These are phyloP conservation scores for Glaciozyma martinii DNA, from an alignment of 768 basidiomycete species.

Conservation along the genomic window DNA sequence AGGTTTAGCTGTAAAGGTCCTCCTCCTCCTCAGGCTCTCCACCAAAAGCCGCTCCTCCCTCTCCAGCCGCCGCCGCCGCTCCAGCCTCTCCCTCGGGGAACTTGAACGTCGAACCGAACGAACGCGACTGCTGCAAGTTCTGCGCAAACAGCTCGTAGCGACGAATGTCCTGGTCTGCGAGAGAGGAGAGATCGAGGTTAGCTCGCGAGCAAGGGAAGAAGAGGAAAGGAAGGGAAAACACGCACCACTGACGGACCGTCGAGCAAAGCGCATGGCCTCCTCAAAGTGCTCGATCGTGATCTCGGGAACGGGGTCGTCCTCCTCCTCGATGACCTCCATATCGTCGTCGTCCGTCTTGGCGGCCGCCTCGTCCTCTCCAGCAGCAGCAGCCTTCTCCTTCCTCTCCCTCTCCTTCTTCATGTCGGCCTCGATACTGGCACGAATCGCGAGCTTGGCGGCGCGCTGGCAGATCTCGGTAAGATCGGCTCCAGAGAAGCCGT, in stretches of 20 bases:
- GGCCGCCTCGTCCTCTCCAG: constrained; percentile 57
- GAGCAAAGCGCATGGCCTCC: constrained; percentile 96
- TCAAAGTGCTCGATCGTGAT: constrained; percentile 81
- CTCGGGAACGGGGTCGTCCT: constrained; percentile 75
- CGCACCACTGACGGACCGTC: constrained; percentile 90
- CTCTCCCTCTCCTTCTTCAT: constrained; percentile 68
- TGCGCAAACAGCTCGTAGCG: constrained; percentile 98
- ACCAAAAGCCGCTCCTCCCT: constrained; percentile 39
- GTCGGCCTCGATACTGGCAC: constrained; percentile 88
- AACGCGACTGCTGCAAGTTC: constrained; percentile 51
- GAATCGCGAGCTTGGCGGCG: constrained; percentile 91
- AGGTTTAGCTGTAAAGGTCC: not conserved
- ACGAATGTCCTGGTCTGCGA: constrained; percentile 58
- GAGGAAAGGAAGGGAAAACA: not conserved
- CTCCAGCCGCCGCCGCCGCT: constrained; percentile 32
- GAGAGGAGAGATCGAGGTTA: not conserved
- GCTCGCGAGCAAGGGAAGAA: not conserved
- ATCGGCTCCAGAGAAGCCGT: constrained; percentile 99
- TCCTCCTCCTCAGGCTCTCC: constrained; percentile 32
- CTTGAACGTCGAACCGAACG: constrained; percentile 92
- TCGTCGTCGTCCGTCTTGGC: constrained; percentile 54
- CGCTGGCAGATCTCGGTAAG: constrained; percentile 98
- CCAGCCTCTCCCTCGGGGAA: constrained; percentile 72
- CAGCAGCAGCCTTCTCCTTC: constrained; percentile 68
- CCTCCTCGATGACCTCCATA: constrained; percentile 62